Evolutionary conservation across 176 grass and related monocot genomes (phyloP).

Genomic region (Carex pumila): DNA sequence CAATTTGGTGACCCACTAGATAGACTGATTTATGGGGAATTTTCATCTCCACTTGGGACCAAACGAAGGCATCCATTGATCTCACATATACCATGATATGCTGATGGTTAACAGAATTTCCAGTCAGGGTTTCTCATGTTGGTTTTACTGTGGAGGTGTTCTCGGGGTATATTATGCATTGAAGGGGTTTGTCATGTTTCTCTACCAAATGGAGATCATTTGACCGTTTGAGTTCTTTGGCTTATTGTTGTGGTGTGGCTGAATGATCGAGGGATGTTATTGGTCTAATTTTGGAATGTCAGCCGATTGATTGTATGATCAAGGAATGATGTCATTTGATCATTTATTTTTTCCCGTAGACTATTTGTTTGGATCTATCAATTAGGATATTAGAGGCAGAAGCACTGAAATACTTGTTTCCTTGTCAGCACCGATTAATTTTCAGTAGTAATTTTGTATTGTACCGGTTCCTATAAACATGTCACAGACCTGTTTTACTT

Average conservation of each 20-base stretch:
- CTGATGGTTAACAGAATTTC: neutral
- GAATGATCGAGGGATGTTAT: neutral
- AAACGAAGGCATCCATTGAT: neutral
- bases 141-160: neutral
- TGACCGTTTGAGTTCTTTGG: neutral
- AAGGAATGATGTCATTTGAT: neutral
- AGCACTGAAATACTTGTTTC: neutral
- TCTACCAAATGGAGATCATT: neutral
- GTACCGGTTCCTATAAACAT: neutral
- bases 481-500: neutral
- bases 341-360: conserved; percentile 9
- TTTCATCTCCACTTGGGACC: neutral
- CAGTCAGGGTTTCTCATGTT: neutral
- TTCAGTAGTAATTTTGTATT: neutral
- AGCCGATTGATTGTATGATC: neutral
- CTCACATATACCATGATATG: neutral
- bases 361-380: neutral
- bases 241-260: neutral
- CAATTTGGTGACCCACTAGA: neutral
- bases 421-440: neutral
- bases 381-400: neutral
- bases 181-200: neutral
- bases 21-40: neutral
- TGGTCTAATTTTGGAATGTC: neutral
- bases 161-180: neutral